Percentiles rank a stretch among this genome's conserved stretches.
Conservation (phyloP, 225 moss, liverwort and hornwort genomes). For the Climacium dendroides region DNA sequence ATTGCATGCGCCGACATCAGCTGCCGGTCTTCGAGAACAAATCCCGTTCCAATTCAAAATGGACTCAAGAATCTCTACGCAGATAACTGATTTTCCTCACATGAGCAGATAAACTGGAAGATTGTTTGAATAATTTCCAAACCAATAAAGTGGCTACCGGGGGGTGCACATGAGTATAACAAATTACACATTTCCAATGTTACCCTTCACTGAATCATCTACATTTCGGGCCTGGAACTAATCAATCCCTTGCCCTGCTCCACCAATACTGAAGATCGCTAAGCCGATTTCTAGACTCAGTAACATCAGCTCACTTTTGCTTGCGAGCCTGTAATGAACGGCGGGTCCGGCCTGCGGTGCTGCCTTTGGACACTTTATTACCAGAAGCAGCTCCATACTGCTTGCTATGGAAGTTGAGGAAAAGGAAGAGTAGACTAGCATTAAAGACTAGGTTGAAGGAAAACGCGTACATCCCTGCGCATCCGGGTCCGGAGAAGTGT, state of each 20-base stretch:
- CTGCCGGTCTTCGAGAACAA: not conserved
- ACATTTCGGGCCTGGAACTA: not conserved
- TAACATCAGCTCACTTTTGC: conserved; percentile 1
- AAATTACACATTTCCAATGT: not conserved
- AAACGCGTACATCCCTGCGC: conserved; percentile 81
- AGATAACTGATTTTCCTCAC: not conserved
- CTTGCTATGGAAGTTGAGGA: conserved; percentile 70
- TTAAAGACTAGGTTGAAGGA: conserved; percentile 76
- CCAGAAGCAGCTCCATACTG: conserved; percentile 32
- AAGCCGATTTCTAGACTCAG: not conserved
- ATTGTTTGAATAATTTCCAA: not conserved
- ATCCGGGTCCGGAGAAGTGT: conserved; percentile 67
- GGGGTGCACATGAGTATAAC: not conserved
- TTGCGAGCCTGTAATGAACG: conserved; percentile 30
- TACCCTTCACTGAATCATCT: not conserved
- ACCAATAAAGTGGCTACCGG: not conserved
- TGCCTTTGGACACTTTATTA: conserved; percentile 16
- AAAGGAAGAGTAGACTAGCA: conserved; percentile 50
- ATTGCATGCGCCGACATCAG: not conserved
- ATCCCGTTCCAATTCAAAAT: not conserved
- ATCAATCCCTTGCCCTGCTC: not conserved
- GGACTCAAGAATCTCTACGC: not conserved
- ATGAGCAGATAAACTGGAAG: not conserved
- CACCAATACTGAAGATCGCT: not conserved
- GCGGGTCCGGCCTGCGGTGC: conserved; percentile 16